Percentiles rank a stretch among this genome's conserved stretches.
Evolutionary conservation across 345 rosid species (phyloP).

Genomic region (Gynandropsis gynandra): DNA sequence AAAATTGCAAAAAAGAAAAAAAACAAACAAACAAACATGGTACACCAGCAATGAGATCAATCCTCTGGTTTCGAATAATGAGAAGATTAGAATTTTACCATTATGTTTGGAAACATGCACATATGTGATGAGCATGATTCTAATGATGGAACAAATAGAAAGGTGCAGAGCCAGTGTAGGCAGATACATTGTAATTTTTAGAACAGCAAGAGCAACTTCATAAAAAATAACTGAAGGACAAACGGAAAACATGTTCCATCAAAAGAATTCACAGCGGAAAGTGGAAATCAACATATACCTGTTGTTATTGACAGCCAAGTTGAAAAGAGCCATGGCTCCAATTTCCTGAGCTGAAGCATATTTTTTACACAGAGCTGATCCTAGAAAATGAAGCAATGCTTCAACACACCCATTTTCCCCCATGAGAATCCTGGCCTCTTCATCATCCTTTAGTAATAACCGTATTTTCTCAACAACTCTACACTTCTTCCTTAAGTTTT

Average conservation of each 20-base stretch:
- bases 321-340: slow-evolving; percentile 96
- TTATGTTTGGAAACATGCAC: too few relatives aligned
- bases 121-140: too few relatives aligned
- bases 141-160: too few relatives aligned
- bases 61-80: too few relatives aligned
- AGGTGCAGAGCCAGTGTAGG: too few relatives aligned
- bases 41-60: too few relatives aligned
- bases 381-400: slow-evolving; percentile 59
- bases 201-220: too few relatives aligned
- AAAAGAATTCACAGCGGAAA: background rate
- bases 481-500: slow-evolving; percentile 45
- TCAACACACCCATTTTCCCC: slow-evolving; percentile 86
- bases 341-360: slow-evolving; percentile 51
- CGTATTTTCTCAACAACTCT: slow-evolving; percentile 62
- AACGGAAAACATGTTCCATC: background rate
- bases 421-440: slow-evolving; percentile 76
- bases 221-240: background rate
- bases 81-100: too few relatives aligned
- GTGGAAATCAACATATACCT: slow-evolving; percentile 39
- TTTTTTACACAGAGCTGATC: slow-evolving; percentile 43
- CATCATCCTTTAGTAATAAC: slow-evolving; percentile 71
- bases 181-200: too few relatives aligned
- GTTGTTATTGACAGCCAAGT: slow-evolving; percentile 85
- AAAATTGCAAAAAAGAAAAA: too few relatives aligned
- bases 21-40: too few relatives aligned